These are phyloP conservation scores for Trapa incisa DNA, from an alignment of 345 rosid species.

Conservation along the genomic window DNA sequence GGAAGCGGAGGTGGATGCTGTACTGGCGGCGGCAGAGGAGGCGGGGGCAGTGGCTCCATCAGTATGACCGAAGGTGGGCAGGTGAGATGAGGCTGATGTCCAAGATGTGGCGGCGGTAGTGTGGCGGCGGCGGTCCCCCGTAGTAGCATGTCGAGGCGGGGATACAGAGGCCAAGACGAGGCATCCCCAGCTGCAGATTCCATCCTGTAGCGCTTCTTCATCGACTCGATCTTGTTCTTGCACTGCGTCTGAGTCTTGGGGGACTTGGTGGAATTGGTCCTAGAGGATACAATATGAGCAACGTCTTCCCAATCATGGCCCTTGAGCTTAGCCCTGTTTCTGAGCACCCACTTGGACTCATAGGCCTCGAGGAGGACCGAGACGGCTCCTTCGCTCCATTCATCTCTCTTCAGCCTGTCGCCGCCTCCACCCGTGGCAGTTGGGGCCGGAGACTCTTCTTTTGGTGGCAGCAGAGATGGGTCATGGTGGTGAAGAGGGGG, in stretches of 20 bases:
- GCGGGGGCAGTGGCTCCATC: constrained; percentile 24
- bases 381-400: constrained; percentile 98
- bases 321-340: constrained; percentile 88
- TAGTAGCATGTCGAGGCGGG: constrained; percentile 67
- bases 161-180: constrained; percentile 83
- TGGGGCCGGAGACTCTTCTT: constrained; percentile 11
- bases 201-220: constrained; percentile 91
- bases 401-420: constrained; percentile 77
- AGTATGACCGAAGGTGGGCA: constrained; percentile 31
- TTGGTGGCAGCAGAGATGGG: constrained; percentile 28
- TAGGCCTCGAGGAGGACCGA: constrained; percentile 85
- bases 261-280: constrained; percentile 48
- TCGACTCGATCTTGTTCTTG: constrained; percentile 96
- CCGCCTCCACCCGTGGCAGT: constrained; percentile 17
- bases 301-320: constrained; percentile 99
- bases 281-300: constrained; percentile 58
- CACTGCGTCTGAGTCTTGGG: constrained; percentile 95
- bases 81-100: constrained; percentile 14
- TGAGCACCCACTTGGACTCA: constrained; percentile 72
- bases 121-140: constrained; percentile 39
- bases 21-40: constrained; percentile 16
- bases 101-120: constrained; percentile 13
- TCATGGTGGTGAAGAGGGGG: constrained; percentile 12
- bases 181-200: constrained; percentile 65
- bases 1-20: constrained; percentile 10